Evolutionary conservation across 371 early-diverging fungal genomes (phyloP).

Genomic region (Umbelopsis sp.): DNA sequence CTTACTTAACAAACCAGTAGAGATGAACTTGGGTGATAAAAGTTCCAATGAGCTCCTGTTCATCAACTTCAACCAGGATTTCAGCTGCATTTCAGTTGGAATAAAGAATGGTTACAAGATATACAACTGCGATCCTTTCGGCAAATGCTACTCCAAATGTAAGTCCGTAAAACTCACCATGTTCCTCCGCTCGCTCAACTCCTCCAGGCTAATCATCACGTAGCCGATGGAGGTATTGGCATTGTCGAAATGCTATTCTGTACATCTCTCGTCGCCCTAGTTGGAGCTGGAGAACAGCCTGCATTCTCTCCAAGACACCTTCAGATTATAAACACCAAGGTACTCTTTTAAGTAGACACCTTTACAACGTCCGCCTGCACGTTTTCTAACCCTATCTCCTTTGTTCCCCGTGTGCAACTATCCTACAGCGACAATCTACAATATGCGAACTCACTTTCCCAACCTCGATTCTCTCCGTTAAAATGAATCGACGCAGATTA

Average conservation of each 20-base stretch:
- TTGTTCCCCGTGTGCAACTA: neutral
- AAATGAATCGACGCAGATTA: conserved; percentile 91
- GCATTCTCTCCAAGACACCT: conserved; percentile 86
- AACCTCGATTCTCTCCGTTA: conserved; percentile 90
- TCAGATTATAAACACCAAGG: conserved; percentile 96
- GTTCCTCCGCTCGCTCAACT: neutral
- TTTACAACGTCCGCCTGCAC: neutral
- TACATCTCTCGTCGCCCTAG: conserved; percentile 94
- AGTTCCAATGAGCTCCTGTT: conserved; percentile 62
- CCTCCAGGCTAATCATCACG: conserved; percentile 20
- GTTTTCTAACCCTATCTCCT: neutral
- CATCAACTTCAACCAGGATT: conserved; percentile 95
- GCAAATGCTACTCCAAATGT: conserved; percentile 80
- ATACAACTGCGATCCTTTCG: conserved; percentile 94
- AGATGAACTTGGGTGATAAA: conserved; percentile 24
- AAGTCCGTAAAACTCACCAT: conserved; percentile 21
- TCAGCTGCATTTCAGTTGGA: conserved; percentile 88
- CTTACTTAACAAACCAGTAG: neutral
- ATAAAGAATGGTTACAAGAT: conserved; percentile 86
- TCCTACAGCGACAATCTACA: conserved; percentile 83
- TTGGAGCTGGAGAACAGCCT: conserved; percentile 93
- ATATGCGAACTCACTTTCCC: conserved; percentile 96
- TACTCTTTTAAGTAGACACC: conserved; percentile 24
- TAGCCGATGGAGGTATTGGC: conserved; percentile 86
- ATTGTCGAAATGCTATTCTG: conserved; percentile 97